Percentiles rank a stretch among this genome's conserved stretches.
Conservation (phyloP, 805 yeast species). For the Starmerella sp. region DNA sequence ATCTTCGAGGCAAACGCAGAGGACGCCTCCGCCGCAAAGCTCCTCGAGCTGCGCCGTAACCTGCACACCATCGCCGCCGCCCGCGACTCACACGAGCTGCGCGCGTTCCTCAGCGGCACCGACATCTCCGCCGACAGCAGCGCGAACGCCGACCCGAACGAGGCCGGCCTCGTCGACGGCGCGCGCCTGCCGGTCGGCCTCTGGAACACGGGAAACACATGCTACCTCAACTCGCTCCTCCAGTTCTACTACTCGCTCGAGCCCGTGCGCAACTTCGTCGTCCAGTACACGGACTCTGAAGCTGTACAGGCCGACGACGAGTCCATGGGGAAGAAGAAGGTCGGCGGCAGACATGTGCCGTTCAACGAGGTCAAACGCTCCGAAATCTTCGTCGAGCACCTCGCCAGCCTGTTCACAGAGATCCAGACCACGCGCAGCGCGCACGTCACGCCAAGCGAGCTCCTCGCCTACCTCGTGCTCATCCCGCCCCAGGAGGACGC, state of each 20-base stretch:
- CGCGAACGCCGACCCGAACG: neutral
- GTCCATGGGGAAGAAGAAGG: slow-evolving; percentile 39
- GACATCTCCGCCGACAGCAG: neutral
- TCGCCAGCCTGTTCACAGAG: slow-evolving; percentile 56
- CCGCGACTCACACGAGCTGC: slow-evolving; percentile 41
- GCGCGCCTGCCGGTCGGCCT: slow-evolving; percentile 69
- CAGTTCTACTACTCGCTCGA: slow-evolving; percentile 82
- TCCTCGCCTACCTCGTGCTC: slow-evolving; percentile 79
- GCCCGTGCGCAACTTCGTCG: slow-evolving; percentile 60
- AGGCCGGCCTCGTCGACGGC: neutral
- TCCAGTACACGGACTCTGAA: slow-evolving; percentile 37
- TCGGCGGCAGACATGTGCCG: slow-evolving; percentile 82
- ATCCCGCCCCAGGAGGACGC: slow-evolving; percentile 29
- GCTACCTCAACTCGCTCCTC: slow-evolving; percentile 79
- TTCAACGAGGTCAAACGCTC: slow-evolving; percentile 69
- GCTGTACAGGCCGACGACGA: neutral
- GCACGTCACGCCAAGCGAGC: slow-evolving; percentile 70
- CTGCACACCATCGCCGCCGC: slow-evolving; percentile 44
- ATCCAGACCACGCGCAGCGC: slow-evolving; percentile 53
- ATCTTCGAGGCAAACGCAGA: slow-evolving; percentile 56
- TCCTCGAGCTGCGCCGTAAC: slow-evolving; percentile 47
- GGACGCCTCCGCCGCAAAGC: slow-evolving; percentile 38
- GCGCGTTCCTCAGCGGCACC: slow-evolving; percentile 51
- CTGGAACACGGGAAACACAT: slow-evolving; percentile 90
- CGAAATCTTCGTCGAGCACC: slow-evolving; percentile 63